Evolutionary conservation across 2,329 filamentous ascomycete genomes (phyloP), one percentile per base, ranked within the genome.

Genomic region (Nothophaeocryptopus gaeumannii): DNA sequence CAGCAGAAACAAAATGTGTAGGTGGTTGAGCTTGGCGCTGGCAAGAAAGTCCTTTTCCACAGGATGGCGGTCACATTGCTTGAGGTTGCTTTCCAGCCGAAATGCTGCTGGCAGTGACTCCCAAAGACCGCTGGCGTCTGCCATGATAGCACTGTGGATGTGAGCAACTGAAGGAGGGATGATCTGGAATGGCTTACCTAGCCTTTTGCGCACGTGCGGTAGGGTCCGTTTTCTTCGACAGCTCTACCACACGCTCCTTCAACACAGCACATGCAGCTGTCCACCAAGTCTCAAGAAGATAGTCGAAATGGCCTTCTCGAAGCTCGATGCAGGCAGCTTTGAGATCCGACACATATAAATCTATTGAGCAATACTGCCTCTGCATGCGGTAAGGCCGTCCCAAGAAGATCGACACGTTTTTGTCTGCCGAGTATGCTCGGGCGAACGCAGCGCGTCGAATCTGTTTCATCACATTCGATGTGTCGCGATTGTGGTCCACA

Each of bases 341-440:
- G 20, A 26, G 20, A 26, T 26, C 20, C 7, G 20, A 26, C 20
- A 26, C 20, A 26, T 26, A 26, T 26, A 26, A 26, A 7, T 67
- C 60, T 9, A 75, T 65, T 3, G 63, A 63, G 55, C 74, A 75
- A 49, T 70, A 76, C 34, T 68, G 35, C 16, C 69, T 64, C n/a
- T 67, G 68, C 34, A 78, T 71, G 2, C 75, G 66, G 2, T 74
- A 74, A 3, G 76, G 76, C 2, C 76, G 68, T 3, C 76, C 76
- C n/a, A 78, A 68, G 45, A 78, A 78, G 1, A 76, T 72, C 1
- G 74, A 70, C 7, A 77, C 60, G 35, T 70, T 72, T 48, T 77
- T 78, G 48, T 78, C 76, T 4, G 69, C 70, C 5, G 71, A 71
- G 46, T 75, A 78, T 5, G 68, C 67, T 1, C 69, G 65, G 5